Evolutionary conservation across 179 eudicot species (phyloP), one percentile per base, ranked within the genome.

Genomic region (Vitellaria paradoxa): DNA sequence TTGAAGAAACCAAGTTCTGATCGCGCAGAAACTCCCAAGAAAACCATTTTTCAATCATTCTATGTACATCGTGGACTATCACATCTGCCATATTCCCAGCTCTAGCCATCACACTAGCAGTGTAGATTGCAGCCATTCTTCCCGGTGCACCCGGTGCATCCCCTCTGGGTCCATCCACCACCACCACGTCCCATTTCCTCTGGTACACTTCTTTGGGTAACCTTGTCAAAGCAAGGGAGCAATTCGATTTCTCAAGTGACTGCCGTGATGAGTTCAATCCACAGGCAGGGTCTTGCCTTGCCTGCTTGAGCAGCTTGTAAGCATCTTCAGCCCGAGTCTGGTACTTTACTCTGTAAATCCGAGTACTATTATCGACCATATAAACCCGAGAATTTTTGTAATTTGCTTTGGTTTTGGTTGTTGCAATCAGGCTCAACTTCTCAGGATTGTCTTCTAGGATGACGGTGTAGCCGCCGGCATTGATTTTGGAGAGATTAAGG

Each of bases 11-110:
- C 79, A 96, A 79, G 73, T 96, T 93, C 63, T 89, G 85, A 24
- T 96, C 93, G 57, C 98, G 92, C 62, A 96, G 76, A 61, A 90
- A 96, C 87, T 96, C 99, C 96, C 99, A 86, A 21, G 98, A 84
- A 81, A 86, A 96, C 99, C 99, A 96, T 79, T 83, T 93, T 82
- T 96, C 98, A 6, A 96, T 92, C 82, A 76, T 87, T 52, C 97
- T 59, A 77, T 96, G 88, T 40, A 86, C 87, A 83, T 96, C 97
- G 67, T 96, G 98, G 50, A 93, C 91, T 52, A 93, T 74, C 68
- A 96, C 96, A 85, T 89, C 78, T 57, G 91, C 87, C 75, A 12
- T 65, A 69, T 92, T 90, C 77, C 89, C 86, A 49, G 81, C 82
- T 82, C 93, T 84, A n/a, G 99, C 98, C 61, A 93, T 82, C 68